Evolutionary conservation across 129 eudicot species (phyloP).

Genomic region (Calendula officinalis): DNA sequence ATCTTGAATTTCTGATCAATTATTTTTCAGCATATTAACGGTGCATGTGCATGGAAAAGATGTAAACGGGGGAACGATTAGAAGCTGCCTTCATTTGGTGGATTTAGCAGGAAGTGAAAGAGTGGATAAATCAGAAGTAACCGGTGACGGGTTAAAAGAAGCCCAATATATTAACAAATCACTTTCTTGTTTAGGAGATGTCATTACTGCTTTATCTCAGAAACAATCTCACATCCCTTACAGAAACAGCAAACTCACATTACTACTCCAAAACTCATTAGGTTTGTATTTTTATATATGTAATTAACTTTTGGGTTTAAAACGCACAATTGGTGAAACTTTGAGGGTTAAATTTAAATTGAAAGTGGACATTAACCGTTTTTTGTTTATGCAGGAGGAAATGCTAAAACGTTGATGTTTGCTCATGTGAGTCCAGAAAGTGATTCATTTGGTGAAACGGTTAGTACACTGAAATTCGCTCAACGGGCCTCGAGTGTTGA

Average conservation of each 20-base stretch:
- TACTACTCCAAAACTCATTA: slow-evolving; percentile 77
- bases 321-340: too few relatives aligned
- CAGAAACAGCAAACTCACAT: slow-evolving; percentile 82
- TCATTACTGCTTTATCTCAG: slow-evolving; percentile 78
- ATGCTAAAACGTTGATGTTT: slow-evolving; percentile 80
- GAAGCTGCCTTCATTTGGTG: slow-evolving; percentile 88
- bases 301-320: too few relatives aligned
- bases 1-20: not conserved
- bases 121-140: slow-evolving; percentile 72
- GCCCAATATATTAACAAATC: slow-evolving; percentile 77
- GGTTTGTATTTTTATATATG: slow-evolving; percentile 30
- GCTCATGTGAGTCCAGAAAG: slow-evolving; percentile 92
- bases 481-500: slow-evolving; percentile 83
- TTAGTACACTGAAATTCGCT: slow-evolving; percentile 80
- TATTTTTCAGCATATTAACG: slow-evolving; percentile 68
- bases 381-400: slow-evolving; percentile 54
- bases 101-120: slow-evolving; percentile 87
- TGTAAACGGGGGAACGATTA: slow-evolving; percentile 54
- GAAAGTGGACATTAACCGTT: slow-evolving; percentile 1
- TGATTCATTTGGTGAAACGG: slow-evolving; percentile 66
- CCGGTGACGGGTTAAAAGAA: slow-evolving; percentile 73
- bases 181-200: slow-evolving; percentile 84
- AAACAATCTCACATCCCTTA: slow-evolving; percentile 75
- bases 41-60: slow-evolving; percentile 76
- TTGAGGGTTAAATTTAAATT: too few relatives aligned